A percentile compares a stretch with the other conserved stretches of the same genome.
phyloP scores from a whole-genome alignment of 139 green algal genomes.

The Chlorella sp. region DNA sequence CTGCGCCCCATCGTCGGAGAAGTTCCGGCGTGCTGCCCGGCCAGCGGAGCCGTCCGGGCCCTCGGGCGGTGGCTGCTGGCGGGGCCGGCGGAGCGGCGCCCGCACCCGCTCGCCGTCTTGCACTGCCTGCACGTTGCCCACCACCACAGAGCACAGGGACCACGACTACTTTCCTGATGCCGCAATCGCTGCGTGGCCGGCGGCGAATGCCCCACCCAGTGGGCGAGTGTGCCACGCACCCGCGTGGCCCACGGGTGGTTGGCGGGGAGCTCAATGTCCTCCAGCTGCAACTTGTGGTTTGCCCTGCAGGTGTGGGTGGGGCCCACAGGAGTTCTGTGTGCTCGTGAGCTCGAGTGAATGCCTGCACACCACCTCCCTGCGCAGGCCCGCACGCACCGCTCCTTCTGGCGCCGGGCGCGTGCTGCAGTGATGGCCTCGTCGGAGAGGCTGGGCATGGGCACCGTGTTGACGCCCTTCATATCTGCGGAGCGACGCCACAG shows the following conservation, averaged over 20 bases:
- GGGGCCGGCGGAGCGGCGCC: background rate
- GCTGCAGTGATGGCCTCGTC: conserved; percentile 59
- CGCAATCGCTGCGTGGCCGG: no score
- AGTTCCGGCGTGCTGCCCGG: no score
- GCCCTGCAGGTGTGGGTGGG: conserved; percentile 23
- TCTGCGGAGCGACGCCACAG: no score
- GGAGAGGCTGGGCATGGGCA: conserved; percentile 54
- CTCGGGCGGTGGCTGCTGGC: background rate
- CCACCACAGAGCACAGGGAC: no score
- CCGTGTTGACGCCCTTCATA: conserved; percentile 49
- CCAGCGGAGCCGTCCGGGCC: no score
- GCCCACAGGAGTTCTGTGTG: no score
- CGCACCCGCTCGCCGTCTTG: background rate
- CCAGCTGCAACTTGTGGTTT: conserved; percentile 45
- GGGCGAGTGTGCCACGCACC: no score
- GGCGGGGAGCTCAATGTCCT: conserved; percentile 68
- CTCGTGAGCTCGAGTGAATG: no score
- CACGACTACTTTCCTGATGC: no score
- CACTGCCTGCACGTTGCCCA: background rate
- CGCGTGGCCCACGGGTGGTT: conserved; percentile 81
- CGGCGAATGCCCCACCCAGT: no score
- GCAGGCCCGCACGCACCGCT: conserved; percentile 40
- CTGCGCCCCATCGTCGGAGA: no score
- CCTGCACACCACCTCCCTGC: no score
- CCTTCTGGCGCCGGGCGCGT: conserved; percentile 43